Evolutionary conservation across 306 rosid species (phyloP).

Genomic region (Medicago arabica): DNA sequence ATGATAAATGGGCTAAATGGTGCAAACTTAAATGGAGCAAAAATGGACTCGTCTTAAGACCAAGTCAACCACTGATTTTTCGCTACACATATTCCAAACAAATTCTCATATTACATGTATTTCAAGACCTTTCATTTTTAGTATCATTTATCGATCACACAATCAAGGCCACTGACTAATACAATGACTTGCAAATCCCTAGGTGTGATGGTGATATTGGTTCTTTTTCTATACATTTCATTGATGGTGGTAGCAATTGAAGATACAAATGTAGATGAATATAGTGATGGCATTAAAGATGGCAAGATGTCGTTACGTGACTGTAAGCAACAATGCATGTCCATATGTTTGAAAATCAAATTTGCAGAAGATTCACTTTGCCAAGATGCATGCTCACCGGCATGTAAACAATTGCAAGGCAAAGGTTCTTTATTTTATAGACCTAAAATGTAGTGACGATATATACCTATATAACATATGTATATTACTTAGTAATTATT

Average conservation of each 20-base stretch:
- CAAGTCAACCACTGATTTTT: slow-evolving; percentile 33
- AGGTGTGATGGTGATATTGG: not conserved
- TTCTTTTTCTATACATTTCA: slow-evolving; percentile 14
- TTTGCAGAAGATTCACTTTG: not conserved
- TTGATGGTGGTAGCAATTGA: not conserved
- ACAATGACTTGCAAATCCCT: slow-evolving; percentile 34
- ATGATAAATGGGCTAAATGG: too few species aligned
- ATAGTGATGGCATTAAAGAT: not conserved
- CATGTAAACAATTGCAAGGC: slow-evolving; percentile 46
- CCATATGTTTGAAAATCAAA: slow-evolving; percentile 42
- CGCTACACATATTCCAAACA: slow-evolving; percentile 1
- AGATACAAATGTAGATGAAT: not conserved
- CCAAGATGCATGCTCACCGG: slow-evolving; percentile 26
- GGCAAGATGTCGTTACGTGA: not conserved
- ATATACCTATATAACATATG: not conserved
- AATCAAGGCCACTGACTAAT: too few species aligned
- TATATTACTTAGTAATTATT: not conserved
- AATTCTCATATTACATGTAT: slow-evolving; percentile 6
- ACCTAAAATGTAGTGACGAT: not conserved
- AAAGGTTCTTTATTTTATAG: slow-evolving; percentile 18
- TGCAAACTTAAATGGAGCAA: too few species aligned
- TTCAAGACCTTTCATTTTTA: not conserved
- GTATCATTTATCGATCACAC: not conserved
- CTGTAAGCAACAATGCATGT: slow-evolving; percentile 29
- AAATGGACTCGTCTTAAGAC: not conserved